Base-by-base conservation (phyloP, 2,329 filamentous ascomycete species). In the Tolypocladium paradoxum region DNA sequence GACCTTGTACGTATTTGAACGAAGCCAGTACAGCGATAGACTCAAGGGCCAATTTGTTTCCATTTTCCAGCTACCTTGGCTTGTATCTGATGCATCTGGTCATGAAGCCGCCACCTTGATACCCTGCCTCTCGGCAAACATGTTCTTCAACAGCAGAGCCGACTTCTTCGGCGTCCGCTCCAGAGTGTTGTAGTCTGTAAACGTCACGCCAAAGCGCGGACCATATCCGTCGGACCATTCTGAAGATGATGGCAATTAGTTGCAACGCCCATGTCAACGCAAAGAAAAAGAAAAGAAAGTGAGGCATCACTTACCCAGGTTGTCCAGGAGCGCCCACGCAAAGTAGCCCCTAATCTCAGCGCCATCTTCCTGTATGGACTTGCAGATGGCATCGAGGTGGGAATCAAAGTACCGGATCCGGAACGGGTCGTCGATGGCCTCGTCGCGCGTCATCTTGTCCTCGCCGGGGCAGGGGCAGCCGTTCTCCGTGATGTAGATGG, bases 151-250 rank as follows among this genome's bases (percentile, higher is more conserved):
- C 29, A 64, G 53, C 12, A 64, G 52, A 2, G 68, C 67, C 1
- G 67, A 70, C 45, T 63, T 62, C 56, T 73, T 73, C 0, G 70
- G 69, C 35, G 67, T 72, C 22, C 68, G 63, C 52, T 68, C 63
- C 27, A 69, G 47, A 2, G 67, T 72, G 61, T 81, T 73, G 67
- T 93, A 95, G 71, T 95, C 88, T 50, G 95, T 88, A 66, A 79
- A 93, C 5, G 85, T 88, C 54, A 90, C 88, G 29, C 89, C 89
- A 62, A 95, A 95, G 40, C 89, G 79, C 45, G 88, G 93, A 72
- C 88, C 84, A 64, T 92, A 95, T 11, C 89, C 89, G 67, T 95
- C 89, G 18, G 89, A 87, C 88, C 88, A 92, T 70, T 92, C 88
- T 63, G 7, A 66, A 60, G 48, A 67, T 71, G 53, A 72, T 64